A percentile compares a stretch with the other conserved stretches of the same genome.
Conservation (phyloP, 78 protist genomes). For the Emiliania huxleyi region DNA sequence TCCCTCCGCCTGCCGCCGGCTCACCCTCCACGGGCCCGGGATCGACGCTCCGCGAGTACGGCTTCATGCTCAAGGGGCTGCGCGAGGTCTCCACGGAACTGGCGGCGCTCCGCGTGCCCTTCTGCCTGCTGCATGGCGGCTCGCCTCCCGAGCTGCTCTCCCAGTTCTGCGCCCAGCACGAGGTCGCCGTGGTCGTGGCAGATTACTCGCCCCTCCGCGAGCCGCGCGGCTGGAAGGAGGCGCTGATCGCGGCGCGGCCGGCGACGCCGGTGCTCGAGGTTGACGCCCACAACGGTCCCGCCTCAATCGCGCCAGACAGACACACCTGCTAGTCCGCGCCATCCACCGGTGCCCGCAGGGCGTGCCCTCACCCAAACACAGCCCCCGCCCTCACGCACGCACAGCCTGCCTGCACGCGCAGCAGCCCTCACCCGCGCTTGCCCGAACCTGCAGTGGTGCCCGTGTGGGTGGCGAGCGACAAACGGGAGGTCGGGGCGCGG, state of each 20-base stretch:
- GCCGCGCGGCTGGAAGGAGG: background rate
- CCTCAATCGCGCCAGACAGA: background rate
- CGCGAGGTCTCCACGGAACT: background rate
- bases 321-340: background rate
- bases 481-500: conserved; percentile 62
- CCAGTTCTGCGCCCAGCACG: background rate
- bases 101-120: background rate
- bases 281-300: conserved; percentile 64
- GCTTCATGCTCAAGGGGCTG: conserved; percentile 31
- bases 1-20: background rate
- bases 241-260: background rate
- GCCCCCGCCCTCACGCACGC: background rate
- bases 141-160: background rate
- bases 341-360: background rate
- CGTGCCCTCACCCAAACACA: background rate
- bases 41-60: conserved; percentile 45
- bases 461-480: conserved; percentile 26
- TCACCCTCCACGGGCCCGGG: too few relatives aligned
- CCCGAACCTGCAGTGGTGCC: too few relatives aligned
- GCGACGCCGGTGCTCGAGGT: background rate
- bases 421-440: too few relatives aligned
- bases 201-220: conserved; percentile 48
- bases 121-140: background rate
- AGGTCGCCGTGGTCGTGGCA: background rate
- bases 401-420: background rate